Evolutionary conservation across 2,329 filamentous ascomycete genomes (phyloP).

Genomic region (Harringtonia aguacate): DNA sequence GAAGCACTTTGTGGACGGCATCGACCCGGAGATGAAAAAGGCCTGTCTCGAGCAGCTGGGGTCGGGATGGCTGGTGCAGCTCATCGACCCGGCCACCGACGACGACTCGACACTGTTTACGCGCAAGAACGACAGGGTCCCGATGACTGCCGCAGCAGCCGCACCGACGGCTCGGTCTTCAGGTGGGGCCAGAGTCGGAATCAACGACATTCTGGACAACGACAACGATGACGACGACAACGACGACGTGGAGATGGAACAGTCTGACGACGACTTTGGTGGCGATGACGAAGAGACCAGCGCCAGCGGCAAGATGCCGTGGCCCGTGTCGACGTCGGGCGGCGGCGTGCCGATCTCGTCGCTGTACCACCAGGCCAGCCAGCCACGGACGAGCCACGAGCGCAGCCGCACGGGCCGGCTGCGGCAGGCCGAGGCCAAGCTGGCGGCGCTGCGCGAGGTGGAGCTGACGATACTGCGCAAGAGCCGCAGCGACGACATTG

Average conservation of each 20-base stretch:
- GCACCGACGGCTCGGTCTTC: constrained; percentile 14
- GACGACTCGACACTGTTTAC: constrained; percentile 32
- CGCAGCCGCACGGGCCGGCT: constrained; percentile 28
- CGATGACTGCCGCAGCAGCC: neutral
- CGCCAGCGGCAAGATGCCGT: constrained; percentile 8
- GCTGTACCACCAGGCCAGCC: constrained; percentile 8
- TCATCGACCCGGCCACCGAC: constrained; percentile 57
- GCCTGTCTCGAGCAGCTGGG: constrained; percentile 67
- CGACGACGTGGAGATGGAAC: constrained; percentile 11
- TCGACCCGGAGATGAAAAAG: constrained; percentile 62
- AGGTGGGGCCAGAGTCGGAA: constrained; percentile 11
- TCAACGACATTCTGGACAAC: neutral
- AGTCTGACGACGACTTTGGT: constrained; percentile 9
- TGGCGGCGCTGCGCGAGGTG: constrained; percentile 46
- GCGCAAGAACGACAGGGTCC: constrained; percentile 12
- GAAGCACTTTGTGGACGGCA: constrained; percentile 75
- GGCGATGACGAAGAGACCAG: constrained; percentile 12
- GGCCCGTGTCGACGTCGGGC: neutral
- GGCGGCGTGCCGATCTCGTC: constrained; percentile 2
- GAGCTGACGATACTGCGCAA: constrained; percentile 59
- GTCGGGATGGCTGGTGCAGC: constrained; percentile 67
- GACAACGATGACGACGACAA: neutral
- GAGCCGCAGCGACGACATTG: constrained; percentile 65
- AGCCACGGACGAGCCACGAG: constrained; percentile 10
- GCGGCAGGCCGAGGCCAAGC: constrained; percentile 37